Evolutionary conservation across 495 filamentous ascomycete species (phyloP).

Genomic region (Penicillium longicatenatum): DNA sequence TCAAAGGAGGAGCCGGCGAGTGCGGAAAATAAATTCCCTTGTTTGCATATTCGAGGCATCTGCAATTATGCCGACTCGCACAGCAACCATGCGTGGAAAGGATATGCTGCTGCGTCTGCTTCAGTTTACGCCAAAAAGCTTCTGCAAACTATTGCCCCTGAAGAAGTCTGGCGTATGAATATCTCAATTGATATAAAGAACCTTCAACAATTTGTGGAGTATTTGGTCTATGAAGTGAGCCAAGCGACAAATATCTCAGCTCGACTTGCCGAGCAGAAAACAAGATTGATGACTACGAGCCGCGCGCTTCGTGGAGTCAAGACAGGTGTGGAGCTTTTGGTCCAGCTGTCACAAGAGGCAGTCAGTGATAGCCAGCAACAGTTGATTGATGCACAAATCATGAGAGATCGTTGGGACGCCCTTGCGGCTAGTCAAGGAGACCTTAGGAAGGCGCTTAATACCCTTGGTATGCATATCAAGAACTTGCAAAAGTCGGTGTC

Average conservation of each 20-base stretch:
- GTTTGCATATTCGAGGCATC: constrained; percentile 4
- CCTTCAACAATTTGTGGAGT: background rate
- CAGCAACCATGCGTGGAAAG: background rate
- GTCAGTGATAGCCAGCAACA: background rate
- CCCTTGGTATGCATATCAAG: background rate
- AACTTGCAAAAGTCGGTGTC: background rate
- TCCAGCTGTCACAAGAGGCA: background rate
- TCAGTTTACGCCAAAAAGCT: background rate
- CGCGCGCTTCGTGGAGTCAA: background rate
- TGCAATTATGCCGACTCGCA: constrained; percentile 1
- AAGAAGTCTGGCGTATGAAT: background rate
- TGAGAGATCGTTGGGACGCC: background rate
- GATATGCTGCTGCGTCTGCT: constrained; percentile 2
- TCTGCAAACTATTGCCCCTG: background rate
- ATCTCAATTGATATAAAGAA: constrained; percentile 1
- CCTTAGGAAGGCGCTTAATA: background rate
- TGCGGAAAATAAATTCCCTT: background rate
- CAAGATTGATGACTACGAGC: background rate
- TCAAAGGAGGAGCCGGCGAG: background rate
- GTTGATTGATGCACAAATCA: background rate
- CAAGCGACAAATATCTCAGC: background rate
- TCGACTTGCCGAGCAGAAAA: background rate
- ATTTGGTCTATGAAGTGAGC: background rate
- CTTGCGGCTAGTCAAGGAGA: constrained; percentile 1
- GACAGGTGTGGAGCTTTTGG: background rate